Percentiles rank a stretch among this genome's conserved stretches.
Evolutionary conservation across 192 early-diverging fungal genomes (phyloP).

Genomic region (Coemansia aciculifera): DNA sequence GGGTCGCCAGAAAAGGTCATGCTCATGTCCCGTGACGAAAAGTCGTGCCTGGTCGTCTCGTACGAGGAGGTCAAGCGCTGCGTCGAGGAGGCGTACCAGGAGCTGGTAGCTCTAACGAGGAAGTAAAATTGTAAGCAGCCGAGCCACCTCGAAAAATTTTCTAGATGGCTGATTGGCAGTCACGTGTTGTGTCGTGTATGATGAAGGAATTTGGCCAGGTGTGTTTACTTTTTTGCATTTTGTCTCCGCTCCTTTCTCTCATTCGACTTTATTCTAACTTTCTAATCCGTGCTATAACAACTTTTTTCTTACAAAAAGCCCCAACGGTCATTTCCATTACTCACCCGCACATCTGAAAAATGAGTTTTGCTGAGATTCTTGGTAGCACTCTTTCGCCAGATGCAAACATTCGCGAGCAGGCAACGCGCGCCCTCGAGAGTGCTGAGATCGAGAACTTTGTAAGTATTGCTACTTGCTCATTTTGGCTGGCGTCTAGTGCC

Average conservation of each 20-base stretch:
- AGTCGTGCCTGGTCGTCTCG: constrained; percentile 94
- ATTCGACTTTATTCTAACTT: neutral
- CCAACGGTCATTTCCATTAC: neutral
- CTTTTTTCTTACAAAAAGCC: neutral
- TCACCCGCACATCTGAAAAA: constrained; percentile 25
- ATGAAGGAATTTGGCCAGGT: neutral
- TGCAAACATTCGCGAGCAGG: constrained; percentile 76
- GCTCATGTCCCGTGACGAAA: constrained; percentile 94
- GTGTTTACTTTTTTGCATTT: constrained; percentile 5
- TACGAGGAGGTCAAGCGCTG: constrained; percentile 94
- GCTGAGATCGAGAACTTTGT: constrained; percentile 83
- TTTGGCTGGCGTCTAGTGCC: neutral
- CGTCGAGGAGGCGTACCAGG: constrained; percentile 81
- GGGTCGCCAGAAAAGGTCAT: constrained; percentile 93
- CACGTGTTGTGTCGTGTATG: neutral
- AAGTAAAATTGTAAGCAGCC: neutral
- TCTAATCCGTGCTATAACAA: constrained; percentile 9
- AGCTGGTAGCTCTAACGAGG: constrained; percentile 56
- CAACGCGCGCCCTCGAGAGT: constrained; percentile 71
- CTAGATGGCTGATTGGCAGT: neutral
- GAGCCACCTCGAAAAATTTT: neutral
- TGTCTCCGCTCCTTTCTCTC: constrained; percentile 11
- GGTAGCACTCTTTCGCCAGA: constrained; percentile 80
- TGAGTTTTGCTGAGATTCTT: constrained; percentile 76
- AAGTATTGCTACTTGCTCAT: constrained; percentile 46